Evolutionary conservation across 768 basidiomycete genomes (phyloP), one percentile per base, ranked within the genome.

Genomic region (Calocybe cyanea): DNA sequence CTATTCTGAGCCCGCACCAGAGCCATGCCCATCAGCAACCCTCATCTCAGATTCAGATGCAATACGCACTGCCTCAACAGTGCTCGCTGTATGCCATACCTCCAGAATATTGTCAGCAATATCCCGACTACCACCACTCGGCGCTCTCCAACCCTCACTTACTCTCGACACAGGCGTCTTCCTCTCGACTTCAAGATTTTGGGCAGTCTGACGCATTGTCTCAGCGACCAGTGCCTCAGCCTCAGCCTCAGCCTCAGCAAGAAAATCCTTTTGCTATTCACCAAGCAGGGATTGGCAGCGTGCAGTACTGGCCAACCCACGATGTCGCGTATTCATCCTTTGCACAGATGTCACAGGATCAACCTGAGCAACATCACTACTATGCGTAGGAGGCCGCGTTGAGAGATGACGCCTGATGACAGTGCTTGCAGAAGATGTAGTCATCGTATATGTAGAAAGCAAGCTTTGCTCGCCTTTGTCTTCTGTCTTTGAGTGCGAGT

Each of bases 341-440:
- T 7, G 41, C 43, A 25, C 50, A 57, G n/a, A 41, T 46, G 4
- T 23, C 58, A 46, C 61, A 53, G 23, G 50, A 37, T 19, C 53
- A 56, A 14, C 38, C 23, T n/a, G 20, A 25, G 32, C 61, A 72
- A 43, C 69, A 71, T 30, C 62, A 73, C 39, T 68, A 71, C 28
- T 78, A 80, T 50, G 71, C 77, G 0, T 74, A 75, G 4, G 69
- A 69, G 14, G 68, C 58, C 33, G 74, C 70, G 9, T 56, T 75
- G 52, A 63, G 64, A 11, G 0, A 71, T 76, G 41, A 73, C 73
- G 7, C 73, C 73, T 24, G 78, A 80, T 43, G 80, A 81, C 57
- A 65, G 40, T 70, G 75, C 38, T 53, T 84, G 45, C 78, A 81
- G 61, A 83, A 85, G 63, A 83, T 82, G 8, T 87, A 84, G 84